Conservation (phyloP, 352 stramenopile genomes). For the Pythium apleroticum region DNA sequence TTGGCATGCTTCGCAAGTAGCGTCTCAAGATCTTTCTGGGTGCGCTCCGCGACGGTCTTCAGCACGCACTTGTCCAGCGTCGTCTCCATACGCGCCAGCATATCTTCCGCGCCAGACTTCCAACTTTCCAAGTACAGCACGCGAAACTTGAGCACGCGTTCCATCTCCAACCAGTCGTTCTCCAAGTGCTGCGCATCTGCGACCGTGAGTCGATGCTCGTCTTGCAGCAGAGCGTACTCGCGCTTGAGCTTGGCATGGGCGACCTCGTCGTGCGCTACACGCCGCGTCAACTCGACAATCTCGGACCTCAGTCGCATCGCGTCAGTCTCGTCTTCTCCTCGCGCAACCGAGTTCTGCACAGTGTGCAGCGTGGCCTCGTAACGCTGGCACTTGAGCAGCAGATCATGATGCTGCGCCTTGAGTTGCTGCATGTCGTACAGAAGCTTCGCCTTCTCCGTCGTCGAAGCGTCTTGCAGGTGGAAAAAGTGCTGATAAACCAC, state of each 20-base stretch:
- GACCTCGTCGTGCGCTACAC: slow-evolving; percentile 78
- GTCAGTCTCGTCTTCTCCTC: slow-evolving; percentile 27
- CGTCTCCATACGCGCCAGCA: slow-evolving; percentile 62
- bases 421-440: slow-evolving; percentile 43
- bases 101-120: slow-evolving; percentile 72
- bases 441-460: slow-evolving; percentile 36
- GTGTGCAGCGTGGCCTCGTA: slow-evolving; percentile 56
- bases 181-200: slow-evolving; percentile 36
- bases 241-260: slow-evolving; percentile 77
- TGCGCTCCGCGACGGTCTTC: slow-evolving; percentile 45
- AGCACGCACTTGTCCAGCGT: slow-evolving; percentile 61
- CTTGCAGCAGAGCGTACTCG: slow-evolving; percentile 48
- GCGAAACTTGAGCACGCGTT: slow-evolving; percentile 83
- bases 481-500: slow-evolving; percentile 76
- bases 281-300: slow-evolving; percentile 70
- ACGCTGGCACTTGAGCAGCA: slow-evolving; percentile 48
- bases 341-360: slow-evolving; percentile 21
- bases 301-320: slow-evolving; percentile 41
- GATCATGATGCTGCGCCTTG: slow-evolving; percentile 39
- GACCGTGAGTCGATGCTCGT: slow-evolving; percentile 28
- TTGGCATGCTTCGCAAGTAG: slow-evolving; percentile 41
- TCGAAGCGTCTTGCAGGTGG: slow-evolving; percentile 47
- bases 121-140: slow-evolving; percentile 92
- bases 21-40: slow-evolving; percentile 32
- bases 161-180: slow-evolving; percentile 85